Conservation (phyloP, 2,329 filamentous ascomycete species). For the Beauveria sp. region DNA sequence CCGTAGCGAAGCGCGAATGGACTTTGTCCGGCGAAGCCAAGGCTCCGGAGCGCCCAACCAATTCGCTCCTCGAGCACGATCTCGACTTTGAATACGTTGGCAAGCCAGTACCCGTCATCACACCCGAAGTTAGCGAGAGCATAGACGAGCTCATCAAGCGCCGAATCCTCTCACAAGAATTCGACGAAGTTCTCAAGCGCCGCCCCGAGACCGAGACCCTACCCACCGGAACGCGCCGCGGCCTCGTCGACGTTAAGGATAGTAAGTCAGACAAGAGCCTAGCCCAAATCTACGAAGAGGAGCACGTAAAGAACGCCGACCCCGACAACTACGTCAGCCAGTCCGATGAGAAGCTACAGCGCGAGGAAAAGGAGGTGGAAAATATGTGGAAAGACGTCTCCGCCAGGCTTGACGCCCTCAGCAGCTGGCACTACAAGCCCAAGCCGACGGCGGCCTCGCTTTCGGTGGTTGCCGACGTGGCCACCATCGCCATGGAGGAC, state of each 20-base stretch:
- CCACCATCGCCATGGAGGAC: slow-evolving; percentile 92
- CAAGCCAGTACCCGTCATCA: slow-evolving; percentile 91
- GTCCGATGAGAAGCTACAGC: slow-evolving; percentile 72
- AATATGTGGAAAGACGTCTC: slow-evolving; percentile 75
- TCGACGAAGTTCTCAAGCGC: slow-evolving; percentile 82
- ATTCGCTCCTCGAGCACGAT: slow-evolving; percentile 90
- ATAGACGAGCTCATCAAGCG: slow-evolving; percentile 94
- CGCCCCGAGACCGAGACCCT: slow-evolving; percentile 65
- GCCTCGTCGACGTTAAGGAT: slow-evolving; percentile 76
- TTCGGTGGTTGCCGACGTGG: slow-evolving; percentile 81
- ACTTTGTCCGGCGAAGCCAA: slow-evolving; percentile 80
- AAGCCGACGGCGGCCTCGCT: slow-evolving; percentile 75
- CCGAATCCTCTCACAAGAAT: slow-evolving; percentile 80
- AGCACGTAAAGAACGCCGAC: slow-evolving; percentile 72
- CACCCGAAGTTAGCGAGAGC: slow-evolving; percentile 78
- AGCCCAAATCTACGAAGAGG: slow-evolving; percentile 89
- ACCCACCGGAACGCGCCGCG: slow-evolving; percentile 55
- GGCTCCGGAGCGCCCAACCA: slow-evolving; percentile 73
- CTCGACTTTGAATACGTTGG: slow-evolving; percentile 92
- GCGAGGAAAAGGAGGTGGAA: slow-evolving; percentile 77
- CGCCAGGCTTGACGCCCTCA: slow-evolving; percentile 77
- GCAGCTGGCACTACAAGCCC: slow-evolving; percentile 92
- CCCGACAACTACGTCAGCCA: slow-evolving; percentile 72
- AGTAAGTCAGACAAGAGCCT: slow-evolving; percentile 80
- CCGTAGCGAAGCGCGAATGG: slow-evolving; percentile 87